phyloP scores from a whole-genome alignment of 2,329 filamentous ascomycete species.

The Parasarocladium wereldwijsianum region DNA sequence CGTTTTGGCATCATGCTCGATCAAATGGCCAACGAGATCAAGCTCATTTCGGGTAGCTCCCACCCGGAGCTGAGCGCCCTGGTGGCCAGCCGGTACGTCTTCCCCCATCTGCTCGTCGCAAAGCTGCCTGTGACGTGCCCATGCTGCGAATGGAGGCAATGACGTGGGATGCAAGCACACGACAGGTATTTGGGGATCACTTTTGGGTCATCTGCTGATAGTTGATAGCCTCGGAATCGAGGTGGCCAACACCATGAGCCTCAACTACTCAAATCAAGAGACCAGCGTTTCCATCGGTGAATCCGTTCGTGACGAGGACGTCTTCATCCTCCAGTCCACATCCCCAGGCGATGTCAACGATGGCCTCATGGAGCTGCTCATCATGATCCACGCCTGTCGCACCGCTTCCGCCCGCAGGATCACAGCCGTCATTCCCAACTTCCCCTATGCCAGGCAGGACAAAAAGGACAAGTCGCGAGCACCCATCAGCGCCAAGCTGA shows the following conservation, averaged over 20 bases:
- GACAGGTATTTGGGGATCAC: too few species aligned
- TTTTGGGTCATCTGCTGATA: constrained; percentile 9
- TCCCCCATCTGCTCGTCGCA: too few species aligned
- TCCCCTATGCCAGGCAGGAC: constrained; percentile 91
- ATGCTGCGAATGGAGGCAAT: constrained; percentile 4
- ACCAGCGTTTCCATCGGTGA: constrained; percentile 89
- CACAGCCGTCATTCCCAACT: constrained; percentile 90
- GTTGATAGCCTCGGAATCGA: constrained; percentile 54
- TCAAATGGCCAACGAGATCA: constrained; percentile 38
- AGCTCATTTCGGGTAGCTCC: constrained; percentile 34
- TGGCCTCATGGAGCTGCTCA: constrained; percentile 92
- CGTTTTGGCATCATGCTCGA: constrained; percentile 19
- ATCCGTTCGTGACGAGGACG: constrained; percentile 93
- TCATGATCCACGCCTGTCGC: constrained; percentile 90
- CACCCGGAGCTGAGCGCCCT: constrained; percentile 31
- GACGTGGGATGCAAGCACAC: constrained; percentile 7
- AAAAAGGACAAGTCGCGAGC: constrained; percentile 91
- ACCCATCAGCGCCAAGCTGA: constrained; percentile 90
- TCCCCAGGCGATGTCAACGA: constrained; percentile 95
- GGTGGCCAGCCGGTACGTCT: constrained; percentile 28
- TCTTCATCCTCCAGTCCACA: constrained; percentile 94
- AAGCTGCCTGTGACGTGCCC: constrained; percentile 1
- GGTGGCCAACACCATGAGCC: constrained; percentile 62
- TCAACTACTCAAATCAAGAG: constrained; percentile 79
- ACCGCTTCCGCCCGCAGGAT: constrained; percentile 64